phyloP scores from a whole-genome alignment of 106 monocot species.

The Dendrobium huoshanense region DNA sequence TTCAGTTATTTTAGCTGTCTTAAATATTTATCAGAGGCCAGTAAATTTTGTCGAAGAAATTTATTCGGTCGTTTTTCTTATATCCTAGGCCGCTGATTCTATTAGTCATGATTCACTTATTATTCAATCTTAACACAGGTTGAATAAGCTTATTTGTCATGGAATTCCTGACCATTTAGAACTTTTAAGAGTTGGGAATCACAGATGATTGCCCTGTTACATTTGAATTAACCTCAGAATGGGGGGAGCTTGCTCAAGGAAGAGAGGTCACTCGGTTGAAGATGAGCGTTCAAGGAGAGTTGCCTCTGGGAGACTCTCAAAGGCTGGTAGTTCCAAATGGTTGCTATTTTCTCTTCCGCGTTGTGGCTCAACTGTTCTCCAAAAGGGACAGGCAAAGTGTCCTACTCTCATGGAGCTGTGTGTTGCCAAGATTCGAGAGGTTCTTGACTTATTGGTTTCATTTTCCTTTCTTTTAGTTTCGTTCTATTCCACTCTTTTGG shows the following conservation, averaged over 20 bases:
- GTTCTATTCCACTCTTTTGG: background rate
- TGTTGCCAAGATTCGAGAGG: constrained; percentile 68
- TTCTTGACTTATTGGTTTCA: constrained; percentile 6
- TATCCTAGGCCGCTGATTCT: background rate
- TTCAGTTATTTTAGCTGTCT: background rate
- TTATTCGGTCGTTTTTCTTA: background rate
- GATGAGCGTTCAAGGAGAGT: constrained; percentile 27
- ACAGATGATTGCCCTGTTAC: background rate
- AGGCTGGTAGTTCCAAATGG: constrained; percentile 87
- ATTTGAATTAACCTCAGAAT: constrained; percentile 21
- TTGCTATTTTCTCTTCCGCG: constrained; percentile 53
- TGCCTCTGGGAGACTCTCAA: constrained; percentile 38
- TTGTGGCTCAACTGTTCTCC: constrained; percentile 22
- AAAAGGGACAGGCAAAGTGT: constrained; percentile 28
- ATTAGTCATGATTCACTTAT: background rate
- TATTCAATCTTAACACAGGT: background rate
- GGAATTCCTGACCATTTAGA: background rate
- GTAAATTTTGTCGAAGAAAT: background rate
- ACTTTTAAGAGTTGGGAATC: background rate
- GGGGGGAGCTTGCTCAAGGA: constrained; percentile 96
- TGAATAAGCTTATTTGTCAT: background rate
- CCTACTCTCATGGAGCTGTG: constrained; percentile 90
- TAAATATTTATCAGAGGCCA: background rate
- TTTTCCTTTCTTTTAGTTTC: background rate
- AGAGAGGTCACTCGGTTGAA: constrained; percentile 53